These are phyloP conservation scores for Uronychia setigera DNA, from an alignment of 73 alveolate genomes.

Conservation along the genomic window DNA sequence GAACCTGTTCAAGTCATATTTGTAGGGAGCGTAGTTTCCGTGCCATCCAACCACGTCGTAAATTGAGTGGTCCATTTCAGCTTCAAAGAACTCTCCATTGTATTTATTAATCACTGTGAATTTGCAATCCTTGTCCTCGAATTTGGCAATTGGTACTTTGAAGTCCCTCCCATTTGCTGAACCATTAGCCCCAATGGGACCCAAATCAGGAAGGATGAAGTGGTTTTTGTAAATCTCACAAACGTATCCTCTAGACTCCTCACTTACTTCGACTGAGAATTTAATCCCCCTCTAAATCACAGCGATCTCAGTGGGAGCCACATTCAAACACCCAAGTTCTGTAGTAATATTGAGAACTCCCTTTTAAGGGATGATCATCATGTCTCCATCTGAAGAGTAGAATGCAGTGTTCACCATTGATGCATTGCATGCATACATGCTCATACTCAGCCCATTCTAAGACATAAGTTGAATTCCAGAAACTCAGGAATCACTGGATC, in stretches of 20 bases:
- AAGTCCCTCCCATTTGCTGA: conserved; percentile 88
- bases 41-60: conserved; percentile 95
- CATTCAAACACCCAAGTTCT: conserved; percentile 79
- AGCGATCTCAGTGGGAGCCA: conserved; percentile 71
- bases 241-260: conserved; percentile 78
- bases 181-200: conserved; percentile 96
- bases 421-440: conserved; percentile 78
- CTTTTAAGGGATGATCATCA: conserved; percentile 77
- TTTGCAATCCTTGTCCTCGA: conserved; percentile 65
- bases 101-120: conserved; percentile 68
- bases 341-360: conserved; percentile 79
- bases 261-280: conserved; percentile 72
- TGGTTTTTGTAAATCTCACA: conserved; percentile 85
- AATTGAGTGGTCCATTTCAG: conserved; percentile 63
- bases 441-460: conserved; percentile 80
- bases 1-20: conserved; percentile 73
- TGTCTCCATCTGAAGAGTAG: conserved; percentile 87
- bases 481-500: neutral
- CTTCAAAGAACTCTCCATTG: conserved; percentile 73
- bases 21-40: conserved; percentile 90
- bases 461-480: neutral
- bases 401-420: conserved; percentile 79
- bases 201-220: conserved; percentile 86
- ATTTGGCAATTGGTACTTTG: conserved; percentile 79
- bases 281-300: conserved; percentile 91